Evolutionary conservation across 306 rosid genomes (phyloP).

Genomic region (Comarum palustre): DNA sequence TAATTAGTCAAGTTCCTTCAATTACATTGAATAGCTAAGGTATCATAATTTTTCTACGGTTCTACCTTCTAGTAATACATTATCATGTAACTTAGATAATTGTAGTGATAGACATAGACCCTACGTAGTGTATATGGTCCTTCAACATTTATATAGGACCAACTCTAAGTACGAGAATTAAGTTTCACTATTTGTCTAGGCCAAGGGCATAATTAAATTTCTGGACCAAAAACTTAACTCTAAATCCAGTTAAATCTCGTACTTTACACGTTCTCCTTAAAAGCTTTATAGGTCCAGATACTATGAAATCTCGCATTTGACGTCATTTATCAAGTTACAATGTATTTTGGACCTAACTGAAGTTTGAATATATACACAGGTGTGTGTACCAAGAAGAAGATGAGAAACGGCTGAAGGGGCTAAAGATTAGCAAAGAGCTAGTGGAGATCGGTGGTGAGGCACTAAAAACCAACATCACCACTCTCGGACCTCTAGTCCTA

Average conservation of each 20-base stretch:
- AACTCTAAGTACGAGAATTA: background rate
- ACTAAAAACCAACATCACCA: constrained; percentile 89
- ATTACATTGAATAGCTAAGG: background rate
- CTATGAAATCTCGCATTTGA: too few species aligned
- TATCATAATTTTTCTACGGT: background rate
- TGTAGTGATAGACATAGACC: background rate
- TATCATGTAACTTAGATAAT: background rate
- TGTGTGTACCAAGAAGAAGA: constrained; percentile 96
- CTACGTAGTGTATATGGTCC: background rate
- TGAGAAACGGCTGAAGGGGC: constrained; percentile 65
- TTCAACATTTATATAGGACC: background rate
- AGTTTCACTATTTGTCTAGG: background rate
- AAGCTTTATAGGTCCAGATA: too few species aligned
- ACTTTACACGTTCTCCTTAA: too few species aligned
- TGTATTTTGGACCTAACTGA: background rate
- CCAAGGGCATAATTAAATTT: background rate
- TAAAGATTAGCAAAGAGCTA: constrained; percentile 81
- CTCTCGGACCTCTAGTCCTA: constrained; percentile 82
- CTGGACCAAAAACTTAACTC: background rate
- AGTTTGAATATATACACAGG: constrained; percentile 40
- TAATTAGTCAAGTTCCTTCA: background rate
- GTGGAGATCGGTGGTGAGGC: constrained; percentile 95
- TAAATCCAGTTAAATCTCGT: background rate
- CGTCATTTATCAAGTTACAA: background rate
- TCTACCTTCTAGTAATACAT: background rate